Evolutionary conservation across 495 filamentous ascomycete species (phyloP).

Genomic region (Neurospora sp.): DNA sequence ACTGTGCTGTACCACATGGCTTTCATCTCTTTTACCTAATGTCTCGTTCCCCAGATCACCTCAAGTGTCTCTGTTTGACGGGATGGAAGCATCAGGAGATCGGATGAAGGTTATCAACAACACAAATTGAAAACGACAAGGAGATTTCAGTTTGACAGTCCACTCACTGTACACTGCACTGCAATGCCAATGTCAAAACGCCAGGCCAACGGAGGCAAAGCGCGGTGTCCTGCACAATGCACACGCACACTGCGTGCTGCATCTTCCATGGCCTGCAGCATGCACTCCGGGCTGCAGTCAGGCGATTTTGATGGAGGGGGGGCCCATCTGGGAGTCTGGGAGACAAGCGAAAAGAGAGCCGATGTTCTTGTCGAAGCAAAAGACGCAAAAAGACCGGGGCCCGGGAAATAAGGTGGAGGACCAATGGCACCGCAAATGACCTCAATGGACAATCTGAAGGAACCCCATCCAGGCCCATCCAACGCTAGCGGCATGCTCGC

Average conservation of each 20-base stretch:
- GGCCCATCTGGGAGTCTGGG: neutral
- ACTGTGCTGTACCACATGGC: neutral
- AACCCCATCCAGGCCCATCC: neutral
- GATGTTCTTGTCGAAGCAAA: neutral
- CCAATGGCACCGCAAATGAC: neutral
- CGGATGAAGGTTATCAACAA: neutral
- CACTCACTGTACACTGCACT: neutral
- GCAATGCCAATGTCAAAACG: conserved; percentile 8
- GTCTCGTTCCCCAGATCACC: neutral
- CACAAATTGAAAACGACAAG: neutral
- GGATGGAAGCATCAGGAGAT: neutral
- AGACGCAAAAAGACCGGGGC: neutral
- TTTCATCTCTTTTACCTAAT: neutral
- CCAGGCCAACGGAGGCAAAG: conserved; percentile 3
- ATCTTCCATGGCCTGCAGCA: neutral
- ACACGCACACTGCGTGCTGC: neutral
- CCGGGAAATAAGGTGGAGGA: neutral
- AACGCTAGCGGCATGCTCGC: neutral
- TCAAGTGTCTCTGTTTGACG: neutral
- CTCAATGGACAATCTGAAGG: neutral
- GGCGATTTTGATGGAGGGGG: neutral
- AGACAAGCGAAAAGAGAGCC: neutral
- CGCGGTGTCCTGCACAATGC: neutral
- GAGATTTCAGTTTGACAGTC: neutral
- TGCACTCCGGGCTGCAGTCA: neutral